phyloP scores from a whole-genome alignment of 2,329 filamentous ascomycete species.

The Aspergillus carbonarius region DNA sequence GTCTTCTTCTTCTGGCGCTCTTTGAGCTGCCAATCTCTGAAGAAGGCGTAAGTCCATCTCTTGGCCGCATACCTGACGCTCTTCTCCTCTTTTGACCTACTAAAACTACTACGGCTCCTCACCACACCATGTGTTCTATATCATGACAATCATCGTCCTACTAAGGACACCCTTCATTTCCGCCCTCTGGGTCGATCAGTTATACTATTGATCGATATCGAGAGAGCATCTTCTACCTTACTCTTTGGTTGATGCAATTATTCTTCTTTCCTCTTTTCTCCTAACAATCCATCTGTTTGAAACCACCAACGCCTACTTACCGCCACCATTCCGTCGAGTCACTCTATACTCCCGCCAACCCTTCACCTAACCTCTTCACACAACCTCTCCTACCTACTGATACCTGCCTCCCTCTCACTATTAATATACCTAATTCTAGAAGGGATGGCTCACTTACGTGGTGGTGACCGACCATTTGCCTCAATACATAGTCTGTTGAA shows the following conservation, averaged over 20 bases:
- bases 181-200: slow-evolving; percentile 30
- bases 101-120: slow-evolving; percentile 8
- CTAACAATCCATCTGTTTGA: slow-evolving; percentile 12
- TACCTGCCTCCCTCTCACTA: slow-evolving; percentile 4
- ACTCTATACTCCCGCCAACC: not conserved
- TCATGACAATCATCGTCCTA: slow-evolving; percentile 45
- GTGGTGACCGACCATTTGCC: slow-evolving; percentile 34
- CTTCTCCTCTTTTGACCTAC: slow-evolving; percentile 13
- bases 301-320: slow-evolving; percentile 2
- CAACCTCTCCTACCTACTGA: slow-evolving; percentile 6
- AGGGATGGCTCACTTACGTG: slow-evolving; percentile 35
- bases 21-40: slow-evolving; percentile 28
- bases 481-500: slow-evolving; percentile 44
- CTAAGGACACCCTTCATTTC: slow-evolving; percentile 31
- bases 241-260: slow-evolving; percentile 16
- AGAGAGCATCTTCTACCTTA: slow-evolving; percentile 24
- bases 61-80: slow-evolving; percentile 24
- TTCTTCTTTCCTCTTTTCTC: slow-evolving; percentile 12
- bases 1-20: slow-evolving; percentile 31
- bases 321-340: slow-evolving; percentile 15
- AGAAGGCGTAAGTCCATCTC: slow-evolving; percentile 26
- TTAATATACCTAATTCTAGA: slow-evolving; percentile 11
- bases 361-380: slow-evolving; percentile 7
- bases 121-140: slow-evolving; percentile 37
- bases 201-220: slow-evolving; percentile 28